Evolutionary conservation across 2,329 filamentous ascomycete genomes (phyloP), one percentile per base, ranked within the genome.

Genomic region (Stemphylium vesicarium): DNA sequence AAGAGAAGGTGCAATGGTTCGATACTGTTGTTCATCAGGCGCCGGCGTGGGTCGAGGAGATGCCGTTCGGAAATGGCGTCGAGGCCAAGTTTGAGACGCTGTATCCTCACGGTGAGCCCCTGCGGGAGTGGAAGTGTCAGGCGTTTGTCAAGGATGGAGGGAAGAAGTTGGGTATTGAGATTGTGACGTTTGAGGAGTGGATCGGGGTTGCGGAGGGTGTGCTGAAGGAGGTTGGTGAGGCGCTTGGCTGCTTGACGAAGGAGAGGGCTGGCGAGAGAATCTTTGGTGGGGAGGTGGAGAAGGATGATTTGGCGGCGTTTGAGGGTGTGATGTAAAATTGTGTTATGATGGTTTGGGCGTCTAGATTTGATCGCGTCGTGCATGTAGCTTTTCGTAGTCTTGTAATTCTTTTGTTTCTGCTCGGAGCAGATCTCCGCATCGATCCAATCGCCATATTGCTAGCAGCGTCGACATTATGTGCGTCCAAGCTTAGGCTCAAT

Each of bases 161-260:
- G 4, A 83, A 81, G 56, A 75, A 71, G 67, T 71, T 83, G 68
- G 81, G 79, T 42, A 74, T 87, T 46, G 85, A 87, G 75, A 79
- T 87, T 66, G 83, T 87, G 16, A 86, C 84, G 2, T 82, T 85
- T 60, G 76, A 83, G 67, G 82, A 79, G 42, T 86, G 84, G 82
- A 77, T 74, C 10, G 75, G 70, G 0, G 80, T 84, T 44, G 85
- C 84, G 1, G 72, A 75, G 40, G 78, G 77, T 11, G 65, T 87
- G 50, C 65, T 88, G 44, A 77, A 79, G 16, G 82, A 75, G 50
- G 66, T 75, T 36, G 72, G 70, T 12, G 59, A 68, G 38, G 70
- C 64, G 16, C 36, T 75, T 20, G 64, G 49, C 13, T 49, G 43
- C 24, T 57, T 75, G 44, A 62, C 65, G 53, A 57, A 57, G 38